Conservation (phyloP, 148 eudicot genomes). For the Rhododendron henanense region DNA sequence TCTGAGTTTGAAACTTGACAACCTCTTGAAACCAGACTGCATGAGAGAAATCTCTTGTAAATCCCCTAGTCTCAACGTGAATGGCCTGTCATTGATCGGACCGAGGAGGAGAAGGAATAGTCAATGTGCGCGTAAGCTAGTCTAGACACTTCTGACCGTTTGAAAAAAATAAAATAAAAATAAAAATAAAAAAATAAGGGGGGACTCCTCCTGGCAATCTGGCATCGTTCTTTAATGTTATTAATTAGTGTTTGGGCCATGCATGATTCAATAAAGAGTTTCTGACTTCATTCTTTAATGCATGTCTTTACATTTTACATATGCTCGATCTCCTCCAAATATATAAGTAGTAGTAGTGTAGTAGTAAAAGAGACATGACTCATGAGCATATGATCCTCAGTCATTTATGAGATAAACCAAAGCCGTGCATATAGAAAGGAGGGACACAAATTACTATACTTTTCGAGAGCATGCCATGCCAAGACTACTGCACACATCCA, state of each 20-base stretch:
- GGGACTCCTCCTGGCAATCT: too few relatives aligned
- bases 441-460: background rate
- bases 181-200: too few relatives aligned
- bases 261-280: background rate
- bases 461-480: background rate
- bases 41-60: too few relatives aligned
- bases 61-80: too few relatives aligned
- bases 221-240: too few relatives aligned
- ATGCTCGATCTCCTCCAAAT: background rate
- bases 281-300: background rate
- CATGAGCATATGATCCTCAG: background rate
- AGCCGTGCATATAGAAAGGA: background rate
- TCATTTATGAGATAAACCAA: background rate
- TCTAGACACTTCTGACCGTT: fast-evolving
- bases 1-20: too few relatives aligned
- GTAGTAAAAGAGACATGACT: background rate
- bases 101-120: too few relatives aligned
- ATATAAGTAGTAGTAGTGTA: too few relatives aligned
- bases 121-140: too few relatives aligned
- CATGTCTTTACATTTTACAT: background rate
- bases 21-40: too few relatives aligned
- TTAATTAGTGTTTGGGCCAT: background rate
- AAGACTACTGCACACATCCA: background rate
- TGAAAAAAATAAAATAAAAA: too few relatives aligned
- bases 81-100: too few relatives aligned